Percentiles rank a stretch among this genome's conserved stretches.
phyloP scores from a whole-genome alignment of 1,284 basidiomycete species.

The Leccinum subrobustum region DNA sequence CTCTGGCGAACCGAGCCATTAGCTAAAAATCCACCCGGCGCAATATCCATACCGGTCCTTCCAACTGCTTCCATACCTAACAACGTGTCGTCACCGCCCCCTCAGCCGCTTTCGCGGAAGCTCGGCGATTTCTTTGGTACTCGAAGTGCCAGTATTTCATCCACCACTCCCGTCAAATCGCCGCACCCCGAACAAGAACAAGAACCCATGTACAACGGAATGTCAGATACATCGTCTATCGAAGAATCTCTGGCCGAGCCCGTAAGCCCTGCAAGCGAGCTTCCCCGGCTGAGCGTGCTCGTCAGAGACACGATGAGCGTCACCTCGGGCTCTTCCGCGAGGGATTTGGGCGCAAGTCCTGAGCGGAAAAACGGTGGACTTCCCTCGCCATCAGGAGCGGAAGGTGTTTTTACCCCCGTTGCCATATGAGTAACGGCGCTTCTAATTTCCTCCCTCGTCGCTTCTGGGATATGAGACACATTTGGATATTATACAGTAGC shows the following conservation, averaged over 20 bases:
- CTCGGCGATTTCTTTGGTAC: constrained; percentile 68
- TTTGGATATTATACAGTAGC: constrained; percentile 17
- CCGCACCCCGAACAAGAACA: constrained; percentile 39
- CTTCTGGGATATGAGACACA: constrained; percentile 4
- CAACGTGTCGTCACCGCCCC: constrained; percentile 27
- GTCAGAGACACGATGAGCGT: constrained; percentile 38
- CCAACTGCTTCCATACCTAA: constrained; percentile 27
- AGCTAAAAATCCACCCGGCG: constrained; percentile 24
- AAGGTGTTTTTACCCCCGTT: constrained; percentile 29
- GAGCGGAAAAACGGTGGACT: constrained; percentile 25
- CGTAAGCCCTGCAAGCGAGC: constrained; percentile 50
- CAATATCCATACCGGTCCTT: constrained; percentile 32
- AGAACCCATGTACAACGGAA: constrained; percentile 43
- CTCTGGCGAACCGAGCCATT: constrained; percentile 55
- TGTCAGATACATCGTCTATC: constrained; percentile 56
- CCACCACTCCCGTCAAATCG: constrained; percentile 33
- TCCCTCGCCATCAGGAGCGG: constrained; percentile 9
- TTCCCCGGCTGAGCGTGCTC: constrained; percentile 34
- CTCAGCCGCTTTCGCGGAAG: constrained; percentile 52
- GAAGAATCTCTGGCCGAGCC: constrained; percentile 47
- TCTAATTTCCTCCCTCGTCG: constrained; percentile 17
- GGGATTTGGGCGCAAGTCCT: constrained; percentile 31
- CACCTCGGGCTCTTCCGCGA: constrained; percentile 26
- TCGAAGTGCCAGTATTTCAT: constrained; percentile 50
- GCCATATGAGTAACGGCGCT: constrained; percentile 27